Evolutionary conservation across 2,329 filamentous ascomycete genomes (phyloP).

Genomic region (Neoscytalidium dimidiatum): DNA sequence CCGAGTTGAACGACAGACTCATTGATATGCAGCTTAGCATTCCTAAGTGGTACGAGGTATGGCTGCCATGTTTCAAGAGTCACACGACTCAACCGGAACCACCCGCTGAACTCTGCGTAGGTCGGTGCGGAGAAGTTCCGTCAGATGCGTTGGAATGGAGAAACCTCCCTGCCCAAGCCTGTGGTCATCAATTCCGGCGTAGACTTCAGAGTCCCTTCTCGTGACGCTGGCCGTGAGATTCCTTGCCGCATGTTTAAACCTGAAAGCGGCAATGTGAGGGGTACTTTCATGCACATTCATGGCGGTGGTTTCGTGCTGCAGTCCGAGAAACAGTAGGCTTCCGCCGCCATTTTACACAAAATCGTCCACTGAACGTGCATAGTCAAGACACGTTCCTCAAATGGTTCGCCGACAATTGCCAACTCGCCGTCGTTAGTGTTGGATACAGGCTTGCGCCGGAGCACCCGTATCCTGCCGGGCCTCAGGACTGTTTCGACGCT

Average conservation of each 20-base stretch:
- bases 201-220: constrained; percentile 53
- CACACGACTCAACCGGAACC: background rate
- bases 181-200: constrained; percentile 48
- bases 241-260: constrained; percentile 56
- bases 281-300: constrained; percentile 59
- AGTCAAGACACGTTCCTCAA: constrained; percentile 53
- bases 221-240: constrained; percentile 53
- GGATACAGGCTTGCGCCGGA: constrained; percentile 64
- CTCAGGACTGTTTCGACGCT: constrained; percentile 60
- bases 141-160: constrained; percentile 55
- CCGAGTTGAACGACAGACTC: constrained; percentile 3
- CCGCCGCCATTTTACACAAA: background rate
- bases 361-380: background rate
- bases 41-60: constrained; percentile 18
- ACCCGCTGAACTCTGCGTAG: constrained; percentile 29
- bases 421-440: constrained; percentile 55
- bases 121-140: constrained; percentile 57
- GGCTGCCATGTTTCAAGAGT: background rate
- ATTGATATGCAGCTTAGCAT: background rate
- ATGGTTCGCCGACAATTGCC: constrained; percentile 51
- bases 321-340: constrained; percentile 40
- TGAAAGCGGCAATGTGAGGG: constrained; percentile 45
- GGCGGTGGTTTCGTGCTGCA: constrained; percentile 53
- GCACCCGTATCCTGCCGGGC: constrained; percentile 56
- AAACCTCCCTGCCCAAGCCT: constrained; percentile 54